phyloP scores from a whole-genome alignment of 2,329 filamentous ascomycete species.

The Beauveria sp. region DNA sequence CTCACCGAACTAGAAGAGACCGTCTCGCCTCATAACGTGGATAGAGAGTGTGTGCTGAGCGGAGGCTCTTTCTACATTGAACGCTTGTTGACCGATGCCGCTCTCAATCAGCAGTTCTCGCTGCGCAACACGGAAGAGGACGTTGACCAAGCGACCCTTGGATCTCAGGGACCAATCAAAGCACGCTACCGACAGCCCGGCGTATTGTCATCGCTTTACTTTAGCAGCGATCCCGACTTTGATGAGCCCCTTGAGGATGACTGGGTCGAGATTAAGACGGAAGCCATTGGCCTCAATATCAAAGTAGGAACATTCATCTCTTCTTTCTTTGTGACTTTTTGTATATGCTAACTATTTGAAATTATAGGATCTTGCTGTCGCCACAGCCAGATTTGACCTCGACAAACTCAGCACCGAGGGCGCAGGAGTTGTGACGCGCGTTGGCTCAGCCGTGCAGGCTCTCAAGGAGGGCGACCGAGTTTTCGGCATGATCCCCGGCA shows the following conservation, averaged over 20 bases:
- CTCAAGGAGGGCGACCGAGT: slow-evolving; percentile 27
- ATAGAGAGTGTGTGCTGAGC: background rate
- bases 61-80: background rate
- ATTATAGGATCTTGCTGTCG: slow-evolving; percentile 25
- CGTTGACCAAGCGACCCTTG: background rate
- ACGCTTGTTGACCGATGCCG: background rate
- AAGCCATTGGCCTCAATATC: slow-evolving; percentile 20
- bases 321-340: background rate
- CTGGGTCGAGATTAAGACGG: slow-evolving; percentile 22
- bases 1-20: background rate
- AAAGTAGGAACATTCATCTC: slow-evolving; percentile 10
- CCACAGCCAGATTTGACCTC: slow-evolving; percentile 19
- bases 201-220: slow-evolving; percentile 21
- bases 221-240: slow-evolving; percentile 17
- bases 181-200: slow-evolving; percentile 13
- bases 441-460: slow-evolving; percentile 14
- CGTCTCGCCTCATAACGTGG: background rate
- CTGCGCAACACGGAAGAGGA: slow-evolving; percentile 3
- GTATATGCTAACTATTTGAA: background rate
- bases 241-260: slow-evolving; percentile 13
- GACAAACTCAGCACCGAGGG: slow-evolving; percentile 20
- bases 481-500: slow-evolving; percentile 13
- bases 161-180: slow-evolving; percentile 3
- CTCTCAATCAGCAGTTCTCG: background rate
- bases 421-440: slow-evolving; percentile 15